These are phyloP conservation scores for Tolypocladium endophyticum DNA, from an alignment of 2,329 filamentous ascomycete genomes.

Conservation along the genomic window DNA sequence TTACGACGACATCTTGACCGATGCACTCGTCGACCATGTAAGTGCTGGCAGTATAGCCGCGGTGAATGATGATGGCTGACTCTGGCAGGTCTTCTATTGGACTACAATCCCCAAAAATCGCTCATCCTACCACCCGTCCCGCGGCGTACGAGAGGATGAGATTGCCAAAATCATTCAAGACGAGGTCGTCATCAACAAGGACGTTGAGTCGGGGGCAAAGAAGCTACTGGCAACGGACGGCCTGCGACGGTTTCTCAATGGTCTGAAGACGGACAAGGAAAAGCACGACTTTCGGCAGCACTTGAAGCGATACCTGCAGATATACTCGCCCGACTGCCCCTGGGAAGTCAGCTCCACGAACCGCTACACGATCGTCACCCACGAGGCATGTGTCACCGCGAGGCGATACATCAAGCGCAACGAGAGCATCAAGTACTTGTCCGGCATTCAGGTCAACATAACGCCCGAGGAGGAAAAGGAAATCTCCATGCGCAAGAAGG, in stretches of 20 bases:
- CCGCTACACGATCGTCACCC: constrained; percentile 81
- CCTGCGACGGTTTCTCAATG: constrained; percentile 58
- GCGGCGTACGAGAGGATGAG: constrained; percentile 60
- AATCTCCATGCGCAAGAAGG: constrained; percentile 71
- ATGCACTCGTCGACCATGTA: constrained; percentile 92
- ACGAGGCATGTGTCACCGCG: constrained; percentile 81
- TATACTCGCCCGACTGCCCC: constrained; percentile 87
- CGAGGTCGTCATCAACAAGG: constrained; percentile 64
- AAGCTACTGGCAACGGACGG: constrained; percentile 64
- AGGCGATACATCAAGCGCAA: constrained; percentile 69
- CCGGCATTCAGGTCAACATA: constrained; percentile 84
- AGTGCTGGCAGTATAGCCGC: constrained; percentile 23
- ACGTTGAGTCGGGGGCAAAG: constrained; percentile 59
- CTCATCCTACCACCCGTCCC: constrained; percentile 71
- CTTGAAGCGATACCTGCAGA: constrained; percentile 80
- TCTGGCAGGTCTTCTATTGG: constrained; percentile 80
- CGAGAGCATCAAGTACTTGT: constrained; percentile 82
- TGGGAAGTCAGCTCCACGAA: constrained; percentile 91
- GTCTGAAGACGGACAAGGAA: constrained; percentile 64
- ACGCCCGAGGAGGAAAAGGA: constrained; percentile 83
- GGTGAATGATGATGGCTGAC: constrained; percentile 3
- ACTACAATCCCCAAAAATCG: constrained; percentile 91
- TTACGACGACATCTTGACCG: constrained; percentile 93
- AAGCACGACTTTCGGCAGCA: constrained; percentile 80
- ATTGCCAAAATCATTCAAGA: constrained; percentile 50